phyloP scores from a whole-genome alignment of 768 basidiomycete species.

The Tricholoma sp. region DNA sequence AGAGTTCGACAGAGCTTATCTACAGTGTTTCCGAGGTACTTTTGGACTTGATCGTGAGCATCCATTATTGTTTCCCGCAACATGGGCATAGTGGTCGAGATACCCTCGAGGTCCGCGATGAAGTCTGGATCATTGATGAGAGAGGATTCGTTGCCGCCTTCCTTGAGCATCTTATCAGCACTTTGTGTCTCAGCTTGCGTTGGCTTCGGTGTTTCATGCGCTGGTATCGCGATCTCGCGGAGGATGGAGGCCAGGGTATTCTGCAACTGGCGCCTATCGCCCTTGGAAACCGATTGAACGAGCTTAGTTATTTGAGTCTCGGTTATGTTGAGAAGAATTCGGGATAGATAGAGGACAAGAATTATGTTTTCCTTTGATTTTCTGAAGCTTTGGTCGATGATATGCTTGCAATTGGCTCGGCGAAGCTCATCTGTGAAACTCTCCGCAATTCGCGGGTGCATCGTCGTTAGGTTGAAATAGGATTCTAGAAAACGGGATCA shows the following conservation, averaged over 20 bases:
- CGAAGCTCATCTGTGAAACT: background rate
- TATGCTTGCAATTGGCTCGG: conserved; percentile 10
- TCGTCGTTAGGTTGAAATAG: background rate
- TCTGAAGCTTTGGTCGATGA: conserved; percentile 18
- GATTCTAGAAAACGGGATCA: background rate
- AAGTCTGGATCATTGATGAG: background rate
- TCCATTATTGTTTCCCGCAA: background rate
- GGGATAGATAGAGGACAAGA: background rate
- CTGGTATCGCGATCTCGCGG: background rate
- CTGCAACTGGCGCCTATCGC: background rate
- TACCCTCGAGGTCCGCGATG: background rate
- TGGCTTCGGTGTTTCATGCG: background rate
- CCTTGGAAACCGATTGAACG: background rate
- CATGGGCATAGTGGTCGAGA: background rate
- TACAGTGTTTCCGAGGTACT: background rate
- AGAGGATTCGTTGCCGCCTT: background rate
- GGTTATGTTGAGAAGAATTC: background rate
- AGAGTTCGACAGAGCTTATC: background rate
- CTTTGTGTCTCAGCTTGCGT: background rate
- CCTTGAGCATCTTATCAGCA: background rate
- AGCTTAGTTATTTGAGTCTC: background rate
- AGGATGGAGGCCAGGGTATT: background rate
- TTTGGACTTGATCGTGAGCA: background rate
- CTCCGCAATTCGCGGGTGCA: background rate
- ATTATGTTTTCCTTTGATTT: conserved; percentile 3